Evolutionary conservation across 768 basidiomycete genomes (phyloP).

Genomic region (Suillus clintonianus): DNA sequence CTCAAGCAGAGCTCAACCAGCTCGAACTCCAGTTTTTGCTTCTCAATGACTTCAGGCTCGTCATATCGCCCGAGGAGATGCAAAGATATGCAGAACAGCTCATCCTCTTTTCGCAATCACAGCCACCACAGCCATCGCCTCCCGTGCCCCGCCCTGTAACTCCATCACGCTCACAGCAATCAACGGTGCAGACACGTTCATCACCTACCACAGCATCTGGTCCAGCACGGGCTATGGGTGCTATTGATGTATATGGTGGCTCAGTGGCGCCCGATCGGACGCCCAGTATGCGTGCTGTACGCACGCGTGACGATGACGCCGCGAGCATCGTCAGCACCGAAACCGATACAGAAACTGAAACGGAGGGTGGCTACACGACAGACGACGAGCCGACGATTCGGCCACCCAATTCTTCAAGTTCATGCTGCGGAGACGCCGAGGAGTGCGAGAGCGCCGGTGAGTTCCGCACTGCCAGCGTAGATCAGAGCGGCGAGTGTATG

Average conservation of each 20-base stretch:
- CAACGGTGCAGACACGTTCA: constrained; percentile 16
- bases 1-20: constrained; percentile 89
- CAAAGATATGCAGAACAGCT: constrained; percentile 93
- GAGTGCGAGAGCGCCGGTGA: constrained; percentile 34
- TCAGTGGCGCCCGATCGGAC: constrained; percentile 36
- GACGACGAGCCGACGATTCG: constrained; percentile 86
- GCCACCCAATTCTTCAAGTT: constrained; percentile 43
- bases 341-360: constrained; percentile 49
- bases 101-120: constrained; percentile 62
- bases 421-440: constrained; percentile 40
- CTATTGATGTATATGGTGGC: constrained; percentile 54
- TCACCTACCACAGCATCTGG: constrained; percentile 26
- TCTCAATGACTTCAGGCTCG: constrained; percentile 91
- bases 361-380: constrained; percentile 60
- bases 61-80: constrained; percentile 89
- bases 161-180: constrained; percentile 17
- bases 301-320: constrained; percentile 29
- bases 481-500: background rate
- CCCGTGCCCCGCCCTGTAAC: constrained; percentile 20
- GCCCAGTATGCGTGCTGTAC: constrained; percentile 24
- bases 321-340: constrained; percentile 37
- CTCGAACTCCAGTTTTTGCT: constrained; percentile 97
- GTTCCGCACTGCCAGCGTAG: constrained; percentile 20
- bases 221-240: constrained; percentile 53
- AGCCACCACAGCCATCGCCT: constrained; percentile 21